Percentiles rank a stretch among this genome's conserved stretches.
These are phyloP conservation scores for Pestalotiopsis sp. DNA, from an alignment of 2,329 filamentous ascomycete species.

Conservation along the genomic window DNA sequence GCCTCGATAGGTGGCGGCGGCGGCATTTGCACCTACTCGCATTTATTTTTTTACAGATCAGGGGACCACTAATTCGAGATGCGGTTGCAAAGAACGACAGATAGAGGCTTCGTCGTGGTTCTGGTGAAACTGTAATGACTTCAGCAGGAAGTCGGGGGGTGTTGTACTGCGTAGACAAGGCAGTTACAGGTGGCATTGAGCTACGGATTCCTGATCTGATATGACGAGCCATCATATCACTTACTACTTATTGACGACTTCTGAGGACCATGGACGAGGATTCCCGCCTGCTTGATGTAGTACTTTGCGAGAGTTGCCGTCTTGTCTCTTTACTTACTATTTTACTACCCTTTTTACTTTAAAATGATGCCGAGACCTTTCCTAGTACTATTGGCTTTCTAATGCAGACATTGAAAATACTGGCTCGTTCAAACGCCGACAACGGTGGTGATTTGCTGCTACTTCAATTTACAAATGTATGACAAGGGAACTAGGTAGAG, in stretches of 20 bases:
- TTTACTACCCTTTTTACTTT: conserved; percentile 28
- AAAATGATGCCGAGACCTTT: conserved; percentile 43
- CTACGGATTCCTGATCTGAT: conserved; percentile 12
- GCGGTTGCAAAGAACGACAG: neutral
- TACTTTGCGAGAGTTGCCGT: conserved; percentile 26
- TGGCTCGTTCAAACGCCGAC: neutral
- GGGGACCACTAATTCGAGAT: conserved; percentile 11
- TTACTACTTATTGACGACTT: conserved; percentile 20
- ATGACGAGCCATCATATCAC: conserved; percentile 16
- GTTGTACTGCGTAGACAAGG: neutral
- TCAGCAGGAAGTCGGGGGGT: neutral
- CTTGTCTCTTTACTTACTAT: conserved; percentile 29
- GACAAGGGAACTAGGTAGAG: too few relatives aligned
- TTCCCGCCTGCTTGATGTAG: conserved; percentile 26
- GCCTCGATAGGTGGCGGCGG: conserved; percentile 5
- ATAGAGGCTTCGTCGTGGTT: neutral
- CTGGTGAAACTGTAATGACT: neutral
- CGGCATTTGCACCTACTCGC: conserved; percentile 17
- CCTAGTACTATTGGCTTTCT: conserved; percentile 62
- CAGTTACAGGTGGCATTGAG: neutral
- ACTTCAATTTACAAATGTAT: neutral
- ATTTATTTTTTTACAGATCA: conserved; percentile 1
- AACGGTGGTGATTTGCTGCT: neutral
- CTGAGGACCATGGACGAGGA: conserved; percentile 22
- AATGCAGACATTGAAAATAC: conserved; percentile 61